Evolutionary conservation across 225 moss, liverwort and hornwort genomes (phyloP), one percentile per base, ranked within the genome.

Genomic region (Marchantia paleacea): DNA sequence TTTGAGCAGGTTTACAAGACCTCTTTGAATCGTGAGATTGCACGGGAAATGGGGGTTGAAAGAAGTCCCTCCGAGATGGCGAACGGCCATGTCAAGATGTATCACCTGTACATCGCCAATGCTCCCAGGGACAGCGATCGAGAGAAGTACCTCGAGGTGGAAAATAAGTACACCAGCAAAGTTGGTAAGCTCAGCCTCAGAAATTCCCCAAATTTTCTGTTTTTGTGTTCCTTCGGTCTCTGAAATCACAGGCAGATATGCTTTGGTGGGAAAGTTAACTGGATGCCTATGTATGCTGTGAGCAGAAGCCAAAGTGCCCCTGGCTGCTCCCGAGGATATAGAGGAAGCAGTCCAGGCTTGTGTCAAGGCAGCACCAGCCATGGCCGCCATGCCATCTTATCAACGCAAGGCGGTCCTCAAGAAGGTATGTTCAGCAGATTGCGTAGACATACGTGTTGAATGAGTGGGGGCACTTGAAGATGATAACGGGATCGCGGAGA

Each of bases 261-360:
- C 22, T 72, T 58, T 14, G 24, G 0, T 55, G 26, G 55, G 25
- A 50, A 29, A 16, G 55, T 60, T 7, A 62, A 60, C 8, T 55
- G 57, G 25, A 49, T 64, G 26, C 16, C 19, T 52, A 10, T 48
- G 65, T 47, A 20, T 13, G 50, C 10, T 80, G 47, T 58, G 80
- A 80, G 73, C 89, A 94, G 97, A 88, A 83, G 94, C 94, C 14
- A 84, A 76, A 77, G 97, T 97, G 57, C 92, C 88, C 58, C 15
- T 93, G 53, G 97, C 94, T 22, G 92, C 89, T 25, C 85, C 90
- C 19, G 60, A 92, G 14, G 94, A 97, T 50, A 83, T 97, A 15
- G 88, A 94, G 75, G 60, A 88, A 71, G 97, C 93, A 72, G 87
- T 97, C 73, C 87, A 90, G 73, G 93, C 93, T 57, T 92, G 91